Evolutionary conservation across 2,329 filamentous ascomycete species (phyloP), one percentile per base, ranked within the genome.

Genomic region (Fusarium coffeatum): DNA sequence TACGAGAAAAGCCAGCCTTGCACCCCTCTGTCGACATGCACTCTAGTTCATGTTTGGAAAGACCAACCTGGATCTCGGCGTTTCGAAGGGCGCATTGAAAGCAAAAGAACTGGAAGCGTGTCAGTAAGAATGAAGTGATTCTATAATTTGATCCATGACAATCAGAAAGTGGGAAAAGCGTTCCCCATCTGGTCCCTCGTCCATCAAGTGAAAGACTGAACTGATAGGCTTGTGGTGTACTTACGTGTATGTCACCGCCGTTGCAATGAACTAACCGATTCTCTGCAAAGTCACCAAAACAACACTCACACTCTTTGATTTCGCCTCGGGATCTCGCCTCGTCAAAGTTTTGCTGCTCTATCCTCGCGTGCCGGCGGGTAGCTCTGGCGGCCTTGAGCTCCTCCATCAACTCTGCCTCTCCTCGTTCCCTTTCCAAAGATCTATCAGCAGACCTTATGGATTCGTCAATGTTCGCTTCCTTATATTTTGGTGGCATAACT

Each of bases 11-110:
- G 0, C 83, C 82, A 6, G 85, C 89, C 1, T 82, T 77, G 76
- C 93, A 97, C 5, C 85, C 88, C 64, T 90, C 87, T 55, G 82
- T 87, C 22, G 90, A 91, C 83, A 94, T 90, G 78, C 93, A 97
- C 4, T 79, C 77, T 22, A 96, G 83, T 47, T 88, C 82, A 76
- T 92, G 91, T 66, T 88, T 90, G n/a, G 87, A 87, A 23, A 89
- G 81, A 2, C 92, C 93, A 55, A 97, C 85, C 68, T 90, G 86
- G 9, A 82, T 87, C 73, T 93, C 88, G 7, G 93, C 91, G 66
- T 89, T 89, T 23, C 79, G 85, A 59, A 83, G 87, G 8, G 89
- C 85, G 75, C 93, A 97, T 2, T 80, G 79, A 48, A 83, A 83
- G 77, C 93, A 97, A 78, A 95, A 94, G 75, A 86, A 87, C 80